phyloP scores from a whole-genome alignment of 2,329 filamentous ascomycete genomes.

The Neonectria ditissima region DNA sequence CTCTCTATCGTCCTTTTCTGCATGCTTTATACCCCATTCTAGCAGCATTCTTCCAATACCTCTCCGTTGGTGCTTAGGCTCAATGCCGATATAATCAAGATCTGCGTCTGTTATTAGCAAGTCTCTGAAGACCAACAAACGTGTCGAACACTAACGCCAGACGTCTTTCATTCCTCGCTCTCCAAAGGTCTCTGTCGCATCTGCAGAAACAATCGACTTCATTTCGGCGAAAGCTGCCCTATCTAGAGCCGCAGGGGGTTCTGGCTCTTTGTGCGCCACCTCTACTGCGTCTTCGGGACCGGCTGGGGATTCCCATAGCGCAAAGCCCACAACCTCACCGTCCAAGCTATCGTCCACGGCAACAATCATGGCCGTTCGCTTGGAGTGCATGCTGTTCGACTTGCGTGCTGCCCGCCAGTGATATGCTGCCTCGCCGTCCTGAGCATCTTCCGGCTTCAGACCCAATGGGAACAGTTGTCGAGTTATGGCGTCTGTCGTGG shows the following conservation, averaged over 20 bases:
- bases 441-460: background rate
- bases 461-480: conserved; percentile 13
- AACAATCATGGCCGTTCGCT: conserved; percentile 3
- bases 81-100: conserved; percentile 22
- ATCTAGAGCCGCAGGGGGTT: background rate
- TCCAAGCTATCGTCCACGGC: conserved; percentile 4
- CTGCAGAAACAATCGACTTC: conserved; percentile 1
- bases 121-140: background rate
- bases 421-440: conserved; percentile 8
- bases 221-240: conserved; percentile 7
- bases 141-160: conserved; percentile 14
- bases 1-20: conserved; percentile 4
- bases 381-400: conserved; percentile 7
- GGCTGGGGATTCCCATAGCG: conserved; percentile 16
- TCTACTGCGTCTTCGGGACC: background rate
- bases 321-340: conserved; percentile 14
- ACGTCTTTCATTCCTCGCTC: conserved; percentile 11
- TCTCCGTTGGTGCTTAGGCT: conserved; percentile 16
- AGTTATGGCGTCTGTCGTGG: conserved; percentile 8
- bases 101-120: conserved; percentile 1
- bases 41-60: conserved; percentile 14
- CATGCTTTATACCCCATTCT: conserved; percentile 14
- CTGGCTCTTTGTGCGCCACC: background rate
- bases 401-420: conserved; percentile 21
- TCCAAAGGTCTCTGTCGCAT: conserved; percentile 11